These are phyloP conservation scores for Talaromyces sp. DNA, from an alignment of 2,329 filamentous ascomycete genomes.

Conservation along the genomic window DNA sequence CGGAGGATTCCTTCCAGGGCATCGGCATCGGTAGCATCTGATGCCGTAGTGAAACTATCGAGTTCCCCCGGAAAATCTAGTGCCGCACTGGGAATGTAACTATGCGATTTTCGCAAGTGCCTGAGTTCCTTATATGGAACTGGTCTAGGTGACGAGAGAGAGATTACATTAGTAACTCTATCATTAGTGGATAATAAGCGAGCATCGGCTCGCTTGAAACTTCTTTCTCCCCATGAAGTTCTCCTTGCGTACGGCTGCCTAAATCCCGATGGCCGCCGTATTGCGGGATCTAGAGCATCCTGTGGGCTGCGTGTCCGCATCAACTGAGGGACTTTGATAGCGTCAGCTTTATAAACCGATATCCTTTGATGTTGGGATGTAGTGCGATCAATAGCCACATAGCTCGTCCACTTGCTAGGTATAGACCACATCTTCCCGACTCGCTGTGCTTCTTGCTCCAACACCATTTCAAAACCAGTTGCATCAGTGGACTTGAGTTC, in stretches of 20 bases:
- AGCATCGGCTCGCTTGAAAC: too few relatives aligned
- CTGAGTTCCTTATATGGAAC: too few relatives aligned
- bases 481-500: neutral
- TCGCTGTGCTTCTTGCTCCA: neutral
- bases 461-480: neutral
- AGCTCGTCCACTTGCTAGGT: constrained; percentile 5
- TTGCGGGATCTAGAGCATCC: neutral
- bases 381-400: neutral
- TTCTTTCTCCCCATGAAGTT: too few relatives aligned
- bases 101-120: too few relatives aligned
- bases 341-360: neutral
- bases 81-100: too few relatives aligned
- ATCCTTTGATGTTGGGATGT: neutral
- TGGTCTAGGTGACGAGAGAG: too few relatives aligned
- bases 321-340: neutral
- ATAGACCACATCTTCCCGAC: neutral
- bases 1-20: neutral
- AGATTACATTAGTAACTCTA: too few relatives aligned
- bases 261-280: too few relatives aligned
- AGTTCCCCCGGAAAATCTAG: too few relatives aligned
- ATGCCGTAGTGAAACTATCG: neutral
- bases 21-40: neutral
- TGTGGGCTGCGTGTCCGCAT: neutral
- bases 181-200: too few relatives aligned
- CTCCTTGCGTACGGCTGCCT: too few relatives aligned